phyloP scores from a whole-genome alignment of 1,284 basidiomycete species.

The Exsudoporus floridanus region DNA sequence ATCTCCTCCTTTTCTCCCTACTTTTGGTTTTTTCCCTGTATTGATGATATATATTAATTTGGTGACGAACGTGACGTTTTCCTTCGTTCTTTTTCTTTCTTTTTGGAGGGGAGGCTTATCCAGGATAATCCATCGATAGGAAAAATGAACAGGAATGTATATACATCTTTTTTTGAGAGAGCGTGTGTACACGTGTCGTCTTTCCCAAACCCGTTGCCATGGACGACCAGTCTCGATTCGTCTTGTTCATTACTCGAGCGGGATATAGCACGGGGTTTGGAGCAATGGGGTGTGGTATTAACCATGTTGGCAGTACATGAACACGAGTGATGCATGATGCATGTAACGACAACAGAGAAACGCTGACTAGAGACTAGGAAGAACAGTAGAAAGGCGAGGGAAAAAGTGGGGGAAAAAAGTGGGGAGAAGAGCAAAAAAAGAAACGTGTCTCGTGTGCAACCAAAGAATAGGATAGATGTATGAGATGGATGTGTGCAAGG shows the following conservation, averaged over 20 bases:
- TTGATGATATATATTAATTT: conserved; percentile 6
- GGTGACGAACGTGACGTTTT: conserved; percentile 3
- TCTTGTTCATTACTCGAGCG: too few relatives aligned
- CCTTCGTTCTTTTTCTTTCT: too few relatives aligned
- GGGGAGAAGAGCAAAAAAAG: not conserved
- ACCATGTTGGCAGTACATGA: conserved; percentile 14
- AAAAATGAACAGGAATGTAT: not conserved
- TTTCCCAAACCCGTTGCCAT: too few relatives aligned
- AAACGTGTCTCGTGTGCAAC: conserved; percentile 2
- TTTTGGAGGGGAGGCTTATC: not conserved
- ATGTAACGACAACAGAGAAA: conserved; percentile 14
- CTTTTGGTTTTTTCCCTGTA: conserved; percentile 5
- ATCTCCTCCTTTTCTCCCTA: too few relatives aligned
- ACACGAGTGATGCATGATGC: conserved; percentile 6
- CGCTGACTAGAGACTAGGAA: not conserved
- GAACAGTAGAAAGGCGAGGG: too few relatives aligned
- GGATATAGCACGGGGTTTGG: not conserved
- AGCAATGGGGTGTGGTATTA: conserved; percentile 9
- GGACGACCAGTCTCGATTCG: too few relatives aligned
- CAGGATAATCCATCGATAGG: not conserved
- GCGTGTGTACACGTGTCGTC: too few relatives aligned
- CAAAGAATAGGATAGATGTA: not conserved
- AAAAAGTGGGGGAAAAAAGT: not conserved
- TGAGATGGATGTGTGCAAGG: conserved; percentile 7
- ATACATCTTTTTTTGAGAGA: not conserved